Base-by-base conservation (phyloP, 306 rosid genomes). In the Cucurbita pepo region DNA sequence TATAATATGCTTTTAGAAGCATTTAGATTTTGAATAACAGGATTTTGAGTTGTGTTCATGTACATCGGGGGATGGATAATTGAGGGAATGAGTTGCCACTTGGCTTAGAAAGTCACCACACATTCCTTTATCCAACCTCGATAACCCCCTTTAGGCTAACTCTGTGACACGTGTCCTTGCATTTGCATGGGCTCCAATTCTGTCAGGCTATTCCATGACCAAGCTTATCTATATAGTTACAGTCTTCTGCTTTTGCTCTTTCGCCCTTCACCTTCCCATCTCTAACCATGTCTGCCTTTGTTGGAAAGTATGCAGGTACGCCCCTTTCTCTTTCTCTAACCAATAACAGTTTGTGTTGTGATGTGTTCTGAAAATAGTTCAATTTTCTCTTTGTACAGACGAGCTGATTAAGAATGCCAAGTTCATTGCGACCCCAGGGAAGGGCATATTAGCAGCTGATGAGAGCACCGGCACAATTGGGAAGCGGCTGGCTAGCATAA, bases 401-500 rank as follows among this genome's bases (percentile, higher is more conserved):
- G 96, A 90, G 84, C 95, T 92, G 13, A 79, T 92, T 69, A 88
- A 90, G 85, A 92, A 83, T 63, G 96, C 97, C 61, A 81, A 82
- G 88, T 86, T 86, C 95, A 92, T 90, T 73, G 97, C 92, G 3
- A 86, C 88, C 3, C 88, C 95, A 0, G 97, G 96, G 2, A 92
- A 92, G 84, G 97, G 96, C 1, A 92, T 92, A 13, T 78, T 90
- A 80, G 97, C 96, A 6, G 96, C 97, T 21, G 97, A 92, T 69
- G 96, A 92, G 87, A 89, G 95, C 87, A 92, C 96, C 0, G 97
- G 95, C 67, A 92, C 96, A 64, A 92, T 92, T 4, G 97, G 97
- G 19, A 92, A 90, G 82, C 91, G 96, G 50, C 80, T 90, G 18
- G 59, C 96, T 18, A 92, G 96, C 89, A 90, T 92, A 65, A 85